A percentile compares a stretch with the other conserved stretches of the same genome.
Conservation (phyloP, 441 rosid genomes). For the Gossypium schwendimanii region DNA sequence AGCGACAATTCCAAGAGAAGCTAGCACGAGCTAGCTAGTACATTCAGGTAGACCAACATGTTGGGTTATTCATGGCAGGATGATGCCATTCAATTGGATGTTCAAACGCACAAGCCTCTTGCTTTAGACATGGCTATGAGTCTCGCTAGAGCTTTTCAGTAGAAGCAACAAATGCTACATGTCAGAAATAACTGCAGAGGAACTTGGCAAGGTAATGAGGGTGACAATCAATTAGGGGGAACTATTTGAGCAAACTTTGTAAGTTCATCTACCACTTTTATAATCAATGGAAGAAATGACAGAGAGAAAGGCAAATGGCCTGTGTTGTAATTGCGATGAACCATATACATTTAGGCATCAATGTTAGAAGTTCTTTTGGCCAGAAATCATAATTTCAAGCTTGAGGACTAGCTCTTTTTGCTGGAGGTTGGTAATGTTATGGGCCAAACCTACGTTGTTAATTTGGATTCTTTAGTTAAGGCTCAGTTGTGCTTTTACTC, state of each 20-base stretch:
- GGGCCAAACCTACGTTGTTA: no score
- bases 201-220: neutral
- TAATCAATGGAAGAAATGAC: no score
- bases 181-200: neutral
- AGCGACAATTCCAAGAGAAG: neutral
- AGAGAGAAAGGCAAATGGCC: neutral
- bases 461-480: neutral
- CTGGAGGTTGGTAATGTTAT: neutral
- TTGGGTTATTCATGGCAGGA: neutral
- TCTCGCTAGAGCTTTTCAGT: neutral
- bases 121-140: neutral
- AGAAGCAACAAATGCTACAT: neutral
- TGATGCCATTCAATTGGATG: neutral
- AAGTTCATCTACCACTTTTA: neutral
- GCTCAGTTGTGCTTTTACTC: no score
- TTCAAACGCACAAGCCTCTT: neutral
- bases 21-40: neutral
- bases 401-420: neutral
- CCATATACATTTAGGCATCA: no score
- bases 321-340: neutral
- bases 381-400: neutral
- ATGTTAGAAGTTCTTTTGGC: neutral
- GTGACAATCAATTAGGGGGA: neutral
- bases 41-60: neutral
- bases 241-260: neutral